phyloP scores from a whole-genome alignment of 257 asterid species.

The Coffea canephora region DNA sequence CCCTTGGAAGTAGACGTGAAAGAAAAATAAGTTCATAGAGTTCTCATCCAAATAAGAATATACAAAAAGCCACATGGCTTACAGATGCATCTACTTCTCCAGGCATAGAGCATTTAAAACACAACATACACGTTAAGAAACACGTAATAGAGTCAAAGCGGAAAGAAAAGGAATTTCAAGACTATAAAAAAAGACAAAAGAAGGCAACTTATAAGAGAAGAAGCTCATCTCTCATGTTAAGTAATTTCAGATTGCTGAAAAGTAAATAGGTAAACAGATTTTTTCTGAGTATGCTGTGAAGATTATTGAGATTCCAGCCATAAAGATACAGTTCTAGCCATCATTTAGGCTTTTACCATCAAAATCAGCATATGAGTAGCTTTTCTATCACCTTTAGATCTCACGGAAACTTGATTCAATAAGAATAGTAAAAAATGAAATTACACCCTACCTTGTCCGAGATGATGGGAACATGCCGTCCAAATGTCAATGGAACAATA shows the following conservation, averaged over 20 bases:
- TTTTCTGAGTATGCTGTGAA: not conserved
- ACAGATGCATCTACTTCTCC: not conserved
- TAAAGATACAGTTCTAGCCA: not conserved
- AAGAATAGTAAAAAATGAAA: not conserved
- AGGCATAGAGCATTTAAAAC: not conserved
- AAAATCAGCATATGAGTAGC: not conserved
- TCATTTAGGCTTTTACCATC: not conserved
- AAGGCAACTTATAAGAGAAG: not conserved
- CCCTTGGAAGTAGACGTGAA: not conserved
- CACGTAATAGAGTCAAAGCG: not conserved
- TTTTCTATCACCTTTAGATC: slow-evolving; percentile 1
- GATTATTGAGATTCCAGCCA: not conserved
- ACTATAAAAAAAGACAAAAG: not conserved
- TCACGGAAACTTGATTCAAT: not conserved
- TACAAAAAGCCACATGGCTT: not conserved
- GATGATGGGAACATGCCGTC: slow-evolving; percentile 96
- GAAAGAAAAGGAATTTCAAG: not conserved
- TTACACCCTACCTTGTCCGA: slow-evolving; percentile 71
- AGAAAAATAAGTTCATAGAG: not conserved
- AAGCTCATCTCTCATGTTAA: not conserved
- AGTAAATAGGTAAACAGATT: not conserved
- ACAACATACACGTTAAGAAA: not conserved
- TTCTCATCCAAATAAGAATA: not conserved
- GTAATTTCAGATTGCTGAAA: not conserved
- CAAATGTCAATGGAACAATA: slow-evolving; percentile 93